Conservation (phyloP, 2,329 filamentous ascomycete genomes). For the Sporothrix phasma region DNA sequence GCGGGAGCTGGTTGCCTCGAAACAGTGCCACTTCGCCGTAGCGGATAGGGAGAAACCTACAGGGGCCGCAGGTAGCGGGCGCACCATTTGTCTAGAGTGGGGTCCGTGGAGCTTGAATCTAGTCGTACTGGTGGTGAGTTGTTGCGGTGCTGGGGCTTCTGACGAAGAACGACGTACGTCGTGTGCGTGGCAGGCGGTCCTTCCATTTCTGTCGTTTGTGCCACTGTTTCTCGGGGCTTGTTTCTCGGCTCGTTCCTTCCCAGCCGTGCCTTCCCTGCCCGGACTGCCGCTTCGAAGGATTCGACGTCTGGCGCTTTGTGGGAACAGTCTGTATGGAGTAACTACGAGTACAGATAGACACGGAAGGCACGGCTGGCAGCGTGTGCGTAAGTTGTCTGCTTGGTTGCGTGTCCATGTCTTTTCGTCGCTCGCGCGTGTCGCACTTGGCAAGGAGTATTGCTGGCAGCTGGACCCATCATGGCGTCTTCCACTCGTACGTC, state of each 20-base stretch:
- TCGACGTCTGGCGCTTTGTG: too few species aligned
- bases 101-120: too few species aligned
- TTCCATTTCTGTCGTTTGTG: neutral
- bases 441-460: neutral
- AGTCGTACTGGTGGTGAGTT: too few species aligned
- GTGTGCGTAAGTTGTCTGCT: neutral
- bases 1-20: neutral
- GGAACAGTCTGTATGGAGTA: too few species aligned
- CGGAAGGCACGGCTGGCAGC: neutral
- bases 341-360: too few species aligned
- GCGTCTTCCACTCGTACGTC: too few species aligned
- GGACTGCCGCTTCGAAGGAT: neutral
- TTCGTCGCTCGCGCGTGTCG: neutral
- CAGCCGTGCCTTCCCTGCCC: neutral
- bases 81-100: neutral
- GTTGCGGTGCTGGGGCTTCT: too few species aligned
- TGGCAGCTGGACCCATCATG: too few species aligned
- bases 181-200: neutral
- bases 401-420: neutral
- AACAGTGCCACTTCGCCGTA: neutral
- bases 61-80: neutral
- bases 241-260: neutral
- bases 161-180: too few species aligned
- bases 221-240: neutral
- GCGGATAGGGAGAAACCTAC: slow-evolving; percentile 3